Conservation (phyloP, 139 green algal genomes). For the Coccomyxa sp. region DNA sequence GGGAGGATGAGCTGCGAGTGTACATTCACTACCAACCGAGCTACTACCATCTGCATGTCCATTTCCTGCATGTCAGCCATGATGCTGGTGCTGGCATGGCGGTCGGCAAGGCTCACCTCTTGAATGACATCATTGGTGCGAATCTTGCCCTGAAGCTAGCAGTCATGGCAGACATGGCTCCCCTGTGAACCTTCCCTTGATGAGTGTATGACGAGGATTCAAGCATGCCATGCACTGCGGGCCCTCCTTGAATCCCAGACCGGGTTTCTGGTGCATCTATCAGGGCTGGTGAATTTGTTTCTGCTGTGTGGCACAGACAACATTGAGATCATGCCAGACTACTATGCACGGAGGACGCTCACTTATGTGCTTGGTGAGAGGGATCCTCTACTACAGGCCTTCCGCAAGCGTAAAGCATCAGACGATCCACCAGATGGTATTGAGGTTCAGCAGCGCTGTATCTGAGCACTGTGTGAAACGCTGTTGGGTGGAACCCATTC, state of each 20-base stretch:
- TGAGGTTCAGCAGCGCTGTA: too few relatives aligned
- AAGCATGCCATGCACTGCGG: not conserved
- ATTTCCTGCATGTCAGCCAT: constrained; percentile 32
- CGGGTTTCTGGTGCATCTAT: not conserved
- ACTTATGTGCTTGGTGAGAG: constrained; percentile 21
- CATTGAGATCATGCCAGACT: constrained; percentile 30
- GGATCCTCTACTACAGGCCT: constrained; percentile 1
- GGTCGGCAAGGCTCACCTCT: constrained; percentile 33
- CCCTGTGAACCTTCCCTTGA: not conserved
- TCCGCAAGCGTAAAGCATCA: too few relatives aligned
- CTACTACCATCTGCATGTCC: constrained; percentile 54
- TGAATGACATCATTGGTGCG: constrained; percentile 54
- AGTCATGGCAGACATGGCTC: not conserved
- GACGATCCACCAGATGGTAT: too few relatives aligned
- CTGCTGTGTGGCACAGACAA: constrained; percentile 24
- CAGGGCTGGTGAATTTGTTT: not conserved
- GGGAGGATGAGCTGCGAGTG: constrained; percentile 17
- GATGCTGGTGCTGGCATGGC: constrained; percentile 12
- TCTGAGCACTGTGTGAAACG: too few relatives aligned
- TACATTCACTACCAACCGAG: constrained; percentile 55
- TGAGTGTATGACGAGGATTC: not conserved
- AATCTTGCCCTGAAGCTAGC: too few relatives aligned
- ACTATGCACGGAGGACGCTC: constrained; percentile 30
- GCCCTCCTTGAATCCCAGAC: not conserved
- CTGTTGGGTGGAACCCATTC: too few relatives aligned